Conservation (phyloP, 164 flowering plant genomes). For the Sextonia rubra region DNA sequence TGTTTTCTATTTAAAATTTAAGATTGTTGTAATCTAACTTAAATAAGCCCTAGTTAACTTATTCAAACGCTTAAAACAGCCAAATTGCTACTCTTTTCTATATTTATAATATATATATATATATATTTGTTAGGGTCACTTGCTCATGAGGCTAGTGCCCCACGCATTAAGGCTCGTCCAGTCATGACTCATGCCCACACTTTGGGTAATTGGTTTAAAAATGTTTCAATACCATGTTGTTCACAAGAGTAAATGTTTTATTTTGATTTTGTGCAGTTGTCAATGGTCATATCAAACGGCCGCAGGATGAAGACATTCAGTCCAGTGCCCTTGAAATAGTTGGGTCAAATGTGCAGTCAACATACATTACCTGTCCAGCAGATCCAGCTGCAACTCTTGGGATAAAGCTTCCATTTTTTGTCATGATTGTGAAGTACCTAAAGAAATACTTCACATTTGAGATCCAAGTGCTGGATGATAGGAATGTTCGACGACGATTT, state of each 20-base stretch:
- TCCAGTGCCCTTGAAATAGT: conserved; percentile 91
- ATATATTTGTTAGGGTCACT: no score
- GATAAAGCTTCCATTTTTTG: conserved; percentile 91
- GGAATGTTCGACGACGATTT: conserved; percentile 96
- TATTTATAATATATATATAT: no score
- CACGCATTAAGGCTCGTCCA: no score
- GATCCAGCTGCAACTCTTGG: conserved; percentile 97
- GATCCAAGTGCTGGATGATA: conserved; percentile 97
- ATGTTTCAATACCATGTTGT: not conserved
- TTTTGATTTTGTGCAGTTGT: conserved; percentile 50
- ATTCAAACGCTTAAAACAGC: no score
- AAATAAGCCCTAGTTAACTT: no score
- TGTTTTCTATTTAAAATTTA: no score
- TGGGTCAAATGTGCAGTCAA: conserved; percentile 84
- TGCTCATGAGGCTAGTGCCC: no score
- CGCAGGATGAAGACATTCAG: conserved; percentile 95
- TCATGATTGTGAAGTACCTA: conserved; percentile 82
- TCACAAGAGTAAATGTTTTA: no score
- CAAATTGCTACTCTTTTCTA: no score
- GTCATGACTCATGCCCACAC: no score
- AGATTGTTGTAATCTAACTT: no score
- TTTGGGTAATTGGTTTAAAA: not conserved
- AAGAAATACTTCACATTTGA: conserved; percentile 97
- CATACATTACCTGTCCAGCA: conserved; percentile 91
- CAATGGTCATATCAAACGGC: conserved; percentile 86